Percentiles rank a stretch among this genome's conserved stretches.
phyloP scores from a whole-genome alignment of 805 yeast genomes.

The Nakazawaea wyomingensis region DNA sequence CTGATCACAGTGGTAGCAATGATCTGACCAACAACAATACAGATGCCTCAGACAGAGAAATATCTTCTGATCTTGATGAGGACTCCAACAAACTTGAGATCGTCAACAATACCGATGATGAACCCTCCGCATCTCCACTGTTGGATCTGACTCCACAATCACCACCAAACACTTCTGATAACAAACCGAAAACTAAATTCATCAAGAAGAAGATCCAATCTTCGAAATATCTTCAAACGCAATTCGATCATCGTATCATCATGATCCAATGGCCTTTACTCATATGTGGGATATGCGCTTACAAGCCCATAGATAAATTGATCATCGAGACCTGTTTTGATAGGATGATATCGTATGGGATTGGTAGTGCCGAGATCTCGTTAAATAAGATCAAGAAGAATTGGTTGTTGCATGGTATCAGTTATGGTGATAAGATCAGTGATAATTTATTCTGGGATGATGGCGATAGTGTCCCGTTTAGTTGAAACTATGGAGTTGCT shows the following conservation, averaged over 20 bases:
- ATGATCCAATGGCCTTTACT: slow-evolving; percentile 34
- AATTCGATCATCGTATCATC: slow-evolving; percentile 29
- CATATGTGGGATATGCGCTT: slow-evolving; percentile 29
- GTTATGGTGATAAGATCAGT: slow-evolving; percentile 18
- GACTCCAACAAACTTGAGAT: slow-evolving; percentile 5
- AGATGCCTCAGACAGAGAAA: slow-evolving; percentile 8
- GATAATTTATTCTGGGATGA: slow-evolving; percentile 25
- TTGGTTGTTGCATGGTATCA: slow-evolving; percentile 24
- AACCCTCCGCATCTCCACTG: background rate
- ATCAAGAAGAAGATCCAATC: slow-evolving; percentile 17
- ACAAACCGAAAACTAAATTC: background rate
- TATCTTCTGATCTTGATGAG: slow-evolving; percentile 9
- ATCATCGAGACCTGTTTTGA: slow-evolving; percentile 30
- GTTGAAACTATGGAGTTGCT: slow-evolving; percentile 12
- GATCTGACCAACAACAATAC: slow-evolving; percentile 5
- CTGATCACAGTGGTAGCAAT: background rate
- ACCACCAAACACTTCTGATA: too few relatives aligned
- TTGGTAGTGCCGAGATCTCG: slow-evolving; percentile 31
- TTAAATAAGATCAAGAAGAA: slow-evolving; percentile 24
- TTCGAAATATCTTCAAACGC: slow-evolving; percentile 24
- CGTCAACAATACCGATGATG: slow-evolving; percentile 1
- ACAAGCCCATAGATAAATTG: slow-evolving; percentile 24
- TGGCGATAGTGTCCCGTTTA: slow-evolving; percentile 31
- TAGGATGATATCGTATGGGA: slow-evolving; percentile 28
- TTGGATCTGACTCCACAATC: background rate